Evolutionary conservation across 2,329 filamentous ascomycete genomes (phyloP), one percentile per base, ranked within the genome.

Genomic region (Arthrobotrys conoides): DNA sequence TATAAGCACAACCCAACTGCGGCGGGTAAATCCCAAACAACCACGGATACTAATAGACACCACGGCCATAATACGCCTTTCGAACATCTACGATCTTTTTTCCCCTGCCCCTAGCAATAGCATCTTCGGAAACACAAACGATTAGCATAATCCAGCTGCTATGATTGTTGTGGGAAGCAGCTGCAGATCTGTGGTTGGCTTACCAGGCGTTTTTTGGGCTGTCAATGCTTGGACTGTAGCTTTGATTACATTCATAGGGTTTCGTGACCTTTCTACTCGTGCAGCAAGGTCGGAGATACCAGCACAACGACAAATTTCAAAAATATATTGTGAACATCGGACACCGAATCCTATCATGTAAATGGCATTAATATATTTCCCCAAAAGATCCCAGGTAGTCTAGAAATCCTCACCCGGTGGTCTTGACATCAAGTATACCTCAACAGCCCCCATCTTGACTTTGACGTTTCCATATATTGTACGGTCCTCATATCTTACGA

Each of bases 241-340:
- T 87, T 97, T 97, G 86, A 97, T 92, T 18, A 94, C 93, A 87
- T 99, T 99, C 94, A 98, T 97, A 82, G 94, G 93, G 87, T 97
- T 98, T 83, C 94, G 90, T 80, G 93, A 93, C 55, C 95, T 91
- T 44, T 91, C 91, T 80, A 97, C 94, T 81, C 89, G 89, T 61
- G 93, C 94, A 16, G 94, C 89, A 38, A 99, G 89, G 84, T 99
- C 96, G 80, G 91, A 88, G 83, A 99, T 93, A 81, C 96, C 96
- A 48, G 90, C 92, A 61, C 91, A 91, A 80, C 93, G 92, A 83
- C 93, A 94, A 87, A 99, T 94, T 85, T 99, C 95, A 85, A 94
- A 98, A 84, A 99, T 95, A 81, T 94, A 90, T 83, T 93, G 90
- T 82, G 97, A 93, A 84, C 93, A 93, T 83, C 96, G 93, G 81